A percentile compares a stretch with the other conserved stretches of the same genome.
phyloP scores from a whole-genome alignment of 202 grass and related monocot genomes.

The Zizania palustris region DNA sequence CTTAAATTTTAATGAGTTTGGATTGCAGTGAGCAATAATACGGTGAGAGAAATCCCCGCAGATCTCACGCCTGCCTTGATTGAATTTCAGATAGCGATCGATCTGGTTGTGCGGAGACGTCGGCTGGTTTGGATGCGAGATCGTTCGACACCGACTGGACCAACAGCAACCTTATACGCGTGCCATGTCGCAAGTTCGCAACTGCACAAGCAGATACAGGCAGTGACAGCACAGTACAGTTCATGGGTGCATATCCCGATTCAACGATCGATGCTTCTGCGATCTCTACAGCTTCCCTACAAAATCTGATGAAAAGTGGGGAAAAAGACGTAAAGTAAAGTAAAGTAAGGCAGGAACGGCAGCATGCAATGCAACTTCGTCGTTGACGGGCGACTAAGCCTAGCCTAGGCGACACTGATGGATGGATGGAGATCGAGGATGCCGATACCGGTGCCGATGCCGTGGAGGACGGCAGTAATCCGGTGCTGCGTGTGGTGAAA shows the following conservation, averaged over 20 bases:
- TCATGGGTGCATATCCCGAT: background rate
- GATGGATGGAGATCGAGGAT: too few relatives aligned
- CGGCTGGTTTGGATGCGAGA: background rate
- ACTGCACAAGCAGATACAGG: background rate
- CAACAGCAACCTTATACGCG: background rate
- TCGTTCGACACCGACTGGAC: too few relatives aligned
- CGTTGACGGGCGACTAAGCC: too few relatives aligned
- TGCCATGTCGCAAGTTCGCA: background rate
- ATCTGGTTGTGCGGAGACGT: constrained; percentile 4
- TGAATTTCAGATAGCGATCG: background rate
- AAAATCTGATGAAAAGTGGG: background rate
- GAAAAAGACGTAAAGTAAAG: background rate
- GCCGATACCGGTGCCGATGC: too few relatives aligned
- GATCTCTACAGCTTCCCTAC: background rate
- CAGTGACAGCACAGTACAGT: background rate
- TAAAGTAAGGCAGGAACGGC: background rate
- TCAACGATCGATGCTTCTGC: background rate
- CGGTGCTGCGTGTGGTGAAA: too few relatives aligned
- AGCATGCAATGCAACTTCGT: too few relatives aligned
- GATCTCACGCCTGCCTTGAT: background rate
- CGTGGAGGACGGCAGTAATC: too few relatives aligned
- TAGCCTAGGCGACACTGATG: too few relatives aligned
- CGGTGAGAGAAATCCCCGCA: background rate
- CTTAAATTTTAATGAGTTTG: too few relatives aligned
- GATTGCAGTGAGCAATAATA: background rate